Base-by-base conservation (phyloP, 164 flowering plant species). In the Vitis amurensis region DNA sequence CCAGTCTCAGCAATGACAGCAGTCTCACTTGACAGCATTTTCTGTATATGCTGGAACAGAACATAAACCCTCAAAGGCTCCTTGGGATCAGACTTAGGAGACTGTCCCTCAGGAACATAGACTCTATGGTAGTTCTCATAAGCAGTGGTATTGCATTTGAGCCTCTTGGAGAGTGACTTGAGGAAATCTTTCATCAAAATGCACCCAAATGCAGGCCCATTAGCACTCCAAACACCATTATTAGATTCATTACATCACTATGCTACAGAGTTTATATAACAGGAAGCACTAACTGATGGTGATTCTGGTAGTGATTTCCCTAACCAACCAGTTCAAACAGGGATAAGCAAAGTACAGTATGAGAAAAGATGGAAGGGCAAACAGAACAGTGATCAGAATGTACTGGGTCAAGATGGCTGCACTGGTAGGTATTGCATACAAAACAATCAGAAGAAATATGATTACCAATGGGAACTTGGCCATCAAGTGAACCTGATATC, bases 291-390 rank as follows among this genome's bases (percentile, higher is more conserved):
- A 65, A 51, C n/a, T 11, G 9, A 15, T 19, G 64, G 56, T 57
- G 11, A 27, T 9, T 60, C 70, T 67, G 51, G 17, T 68, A 53
- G 62, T n/a, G 31, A 91, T 86, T 79, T 89, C 93, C 67, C 81
- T 81, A 47, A 81, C 78, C 53, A 91, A 75, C 91, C 93, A 85
- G 64, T 80, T 82, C 69, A 90, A 65, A 60, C 72, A 76, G 14
- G 91, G 93, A 68, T 81, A 85, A 13, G 90, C 82, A 66, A 92
- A 88, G 76, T 90, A 90, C 73, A 92, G 64, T n/a, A 90, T 78
- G 53, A 87, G 69, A 66, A 87, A 78, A 6, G 94, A 81, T 4
- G 97, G 94, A 57, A 92, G 59, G 13, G 91, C 94, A 73, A 88
- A 86, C 49, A 90, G 69, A 76, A 90, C 69, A 1, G 94, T 87